Base-by-base conservation (phyloP, 1,139 yeast genomes). In the Geotrichum citri-aurantii region DNA sequence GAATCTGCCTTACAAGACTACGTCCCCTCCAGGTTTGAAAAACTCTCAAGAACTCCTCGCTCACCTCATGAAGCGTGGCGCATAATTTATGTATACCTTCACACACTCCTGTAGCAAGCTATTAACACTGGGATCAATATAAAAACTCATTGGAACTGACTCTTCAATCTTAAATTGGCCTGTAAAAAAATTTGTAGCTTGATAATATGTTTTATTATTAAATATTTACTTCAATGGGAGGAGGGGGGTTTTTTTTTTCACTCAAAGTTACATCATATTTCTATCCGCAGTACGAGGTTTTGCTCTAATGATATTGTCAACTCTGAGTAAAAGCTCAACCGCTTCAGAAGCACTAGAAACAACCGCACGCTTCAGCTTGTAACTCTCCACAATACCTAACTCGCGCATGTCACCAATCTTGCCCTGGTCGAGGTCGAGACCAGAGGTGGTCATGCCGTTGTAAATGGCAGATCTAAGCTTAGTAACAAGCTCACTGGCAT, bases 301-400 rank as follows among this genome's bases (percentile, higher is more conserved):
- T 46, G 99, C 98, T 68, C 96, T 85, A 65, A 95, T 89, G 65
- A 93, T 93, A 73, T 93, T 92, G 73, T 95, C 99, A 50, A 93
- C 99, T 72, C 99, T 83, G 68, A 93, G 79, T 65, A 93, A 80
- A 58, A 95, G 93, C 76, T 93, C 98, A 5, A 98, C 96, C 48
- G 99, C 99, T 76, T 93, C 99, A 21, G 97, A 81, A 7, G 99
- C 99, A 57, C 95, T 86, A 11, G 92, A 83, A n/a, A 93, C 98
- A 33, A 95, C 99, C 1, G 98, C 96, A 64, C 84, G 81, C 76
- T 93, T 93, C 72, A 93, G 81, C 75, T 91, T 93, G 76, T 81
- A 93, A 62, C 95, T 86, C 75, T 93, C 99, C 51, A 93, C 91
- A 66, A 92, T 82, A 24, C 99, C 99, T 67, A 86, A 75, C 65